These are phyloP conservation scores for Acanthamoeba healyi DNA, from an alignment of 208 protist species.

Conservation along the genomic window DNA sequence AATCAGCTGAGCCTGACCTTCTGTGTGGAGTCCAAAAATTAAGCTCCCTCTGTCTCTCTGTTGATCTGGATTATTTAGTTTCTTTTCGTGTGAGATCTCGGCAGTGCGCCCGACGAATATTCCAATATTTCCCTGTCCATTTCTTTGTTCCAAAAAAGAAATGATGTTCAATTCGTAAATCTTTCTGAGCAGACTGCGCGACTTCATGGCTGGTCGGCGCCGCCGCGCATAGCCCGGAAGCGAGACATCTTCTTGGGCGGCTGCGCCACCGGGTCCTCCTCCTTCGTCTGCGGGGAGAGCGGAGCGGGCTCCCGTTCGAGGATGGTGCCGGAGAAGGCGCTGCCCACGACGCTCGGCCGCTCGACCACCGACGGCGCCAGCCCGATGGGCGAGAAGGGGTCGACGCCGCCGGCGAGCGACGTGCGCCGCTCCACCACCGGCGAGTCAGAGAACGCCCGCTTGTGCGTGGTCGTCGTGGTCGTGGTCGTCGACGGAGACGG, in stretches of 20 bases:
- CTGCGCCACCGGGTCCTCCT: background rate
- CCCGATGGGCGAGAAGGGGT: no score
- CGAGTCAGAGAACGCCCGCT: slow-evolving; percentile 1
- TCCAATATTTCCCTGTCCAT: no score
- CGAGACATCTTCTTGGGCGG: slow-evolving; percentile 42
- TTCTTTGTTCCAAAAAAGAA: background rate
- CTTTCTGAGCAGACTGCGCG: no score
- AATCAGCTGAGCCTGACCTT: no score
- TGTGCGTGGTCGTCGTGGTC: background rate
- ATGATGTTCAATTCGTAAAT: no score
- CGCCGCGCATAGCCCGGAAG: background rate
- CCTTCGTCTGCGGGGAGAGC: background rate
- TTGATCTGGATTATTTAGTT: background rate
- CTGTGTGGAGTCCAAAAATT: no score
- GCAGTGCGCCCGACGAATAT: background rate
- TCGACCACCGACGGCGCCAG: background rate
- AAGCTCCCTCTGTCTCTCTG: no score
- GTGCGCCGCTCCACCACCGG: slow-evolving; percentile 22
- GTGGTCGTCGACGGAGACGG: background rate
- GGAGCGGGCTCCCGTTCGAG: background rate
- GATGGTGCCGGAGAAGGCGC: background rate
- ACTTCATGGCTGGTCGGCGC: background rate
- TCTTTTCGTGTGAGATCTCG: slow-evolving; percentile 13
- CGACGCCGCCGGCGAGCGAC: background rate
- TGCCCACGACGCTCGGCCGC: slow-evolving; percentile 2